A percentile compares a stretch with the other conserved stretches of the same genome.
Conservation (phyloP, 305 asterid species). For the Fraxinus ornus region DNA sequence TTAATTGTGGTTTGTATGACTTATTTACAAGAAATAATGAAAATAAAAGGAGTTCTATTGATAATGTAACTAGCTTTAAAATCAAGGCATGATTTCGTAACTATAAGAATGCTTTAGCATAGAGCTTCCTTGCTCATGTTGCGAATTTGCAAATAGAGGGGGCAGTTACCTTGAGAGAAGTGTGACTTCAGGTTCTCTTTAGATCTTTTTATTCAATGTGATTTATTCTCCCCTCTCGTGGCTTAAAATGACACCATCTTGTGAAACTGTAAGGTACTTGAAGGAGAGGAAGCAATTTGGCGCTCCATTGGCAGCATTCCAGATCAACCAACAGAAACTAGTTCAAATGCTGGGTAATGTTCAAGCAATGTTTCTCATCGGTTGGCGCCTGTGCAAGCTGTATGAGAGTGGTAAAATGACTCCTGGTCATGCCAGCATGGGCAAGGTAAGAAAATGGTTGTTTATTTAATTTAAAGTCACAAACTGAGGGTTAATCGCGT, state of each 20-base stretch:
- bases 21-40: not conserved
- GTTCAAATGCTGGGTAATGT: constrained; percentile 84
- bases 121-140: not conserved
- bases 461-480: constrained; percentile 5
- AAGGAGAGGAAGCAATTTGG: constrained; percentile 98
- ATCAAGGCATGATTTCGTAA: not conserved
- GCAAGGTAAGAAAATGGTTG: constrained; percentile 53
- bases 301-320: constrained; percentile 95
- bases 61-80: not conserved
- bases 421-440: constrained; percentile 96
- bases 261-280: constrained; percentile 58
- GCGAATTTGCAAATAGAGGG: not conserved
- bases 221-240: not conserved
- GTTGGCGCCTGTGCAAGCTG: constrained; percentile 97
- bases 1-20: not conserved
- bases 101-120: not conserved
- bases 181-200: not conserved
- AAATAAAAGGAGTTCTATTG: not conserved
- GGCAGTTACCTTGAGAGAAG: not conserved
- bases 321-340: constrained; percentile 84
- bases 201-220: not conserved
- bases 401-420: constrained; percentile 95
- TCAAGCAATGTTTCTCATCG: constrained; percentile 86
- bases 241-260: constrained; percentile 7
- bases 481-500: not conserved